These are phyloP conservation scores for Cryptococcus hybrid DNA, from an alignment of 1,284 basidiomycete genomes.

Conservation along the genomic window DNA sequence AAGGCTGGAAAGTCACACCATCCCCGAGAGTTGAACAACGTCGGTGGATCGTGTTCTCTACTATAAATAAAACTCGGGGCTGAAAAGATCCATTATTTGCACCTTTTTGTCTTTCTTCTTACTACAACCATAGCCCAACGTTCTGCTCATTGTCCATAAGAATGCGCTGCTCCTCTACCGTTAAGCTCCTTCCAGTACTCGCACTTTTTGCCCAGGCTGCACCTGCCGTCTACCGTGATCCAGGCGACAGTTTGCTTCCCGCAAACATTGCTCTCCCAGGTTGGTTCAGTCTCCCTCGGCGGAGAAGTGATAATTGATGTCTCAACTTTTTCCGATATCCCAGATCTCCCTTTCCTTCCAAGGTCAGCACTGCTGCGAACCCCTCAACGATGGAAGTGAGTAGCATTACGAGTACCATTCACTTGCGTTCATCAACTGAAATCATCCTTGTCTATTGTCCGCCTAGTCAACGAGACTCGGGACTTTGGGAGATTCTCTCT, in stretches of 20 bases:
- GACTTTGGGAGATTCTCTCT: constrained; percentile 4
- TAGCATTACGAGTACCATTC: background rate
- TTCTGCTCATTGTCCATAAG: no score
- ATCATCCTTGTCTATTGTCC: background rate
- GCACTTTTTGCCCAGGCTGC: background rate
- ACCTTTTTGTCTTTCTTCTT: no score
- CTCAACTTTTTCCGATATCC: background rate
- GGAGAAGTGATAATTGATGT: background rate
- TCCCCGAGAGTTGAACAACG: no score
- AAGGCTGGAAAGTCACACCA: no score
- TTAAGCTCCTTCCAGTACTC: background rate
- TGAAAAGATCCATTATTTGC: no score
- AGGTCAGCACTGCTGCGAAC: no score
- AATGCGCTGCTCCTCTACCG: background rate
- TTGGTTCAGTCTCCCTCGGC: background rate
- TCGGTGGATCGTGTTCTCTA: no score
- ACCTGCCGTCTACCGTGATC: background rate
- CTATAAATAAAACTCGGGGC: no score
- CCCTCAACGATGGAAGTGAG: background rate
- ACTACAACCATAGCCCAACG: no score
- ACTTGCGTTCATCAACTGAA: background rate
- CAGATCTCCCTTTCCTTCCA: no score
- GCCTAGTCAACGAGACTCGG: background rate
- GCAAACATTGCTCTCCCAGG: background rate
- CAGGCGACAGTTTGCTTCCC: background rate